Conservation (phyloP, 768 basidiomycete species). For the Leccinum boreale region DNA sequence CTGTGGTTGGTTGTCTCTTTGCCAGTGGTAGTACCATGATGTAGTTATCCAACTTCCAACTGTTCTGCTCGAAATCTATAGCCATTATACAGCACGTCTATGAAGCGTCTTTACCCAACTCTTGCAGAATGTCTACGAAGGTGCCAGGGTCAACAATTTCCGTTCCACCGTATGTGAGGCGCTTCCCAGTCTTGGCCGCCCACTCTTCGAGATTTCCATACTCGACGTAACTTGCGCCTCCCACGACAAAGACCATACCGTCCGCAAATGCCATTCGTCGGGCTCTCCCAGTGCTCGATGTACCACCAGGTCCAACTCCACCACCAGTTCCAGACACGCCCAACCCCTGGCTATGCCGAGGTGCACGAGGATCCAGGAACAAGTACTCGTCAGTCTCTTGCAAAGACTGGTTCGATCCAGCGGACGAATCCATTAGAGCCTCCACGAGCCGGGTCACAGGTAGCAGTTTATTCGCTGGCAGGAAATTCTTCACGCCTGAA, state of each 20-base stretch:
- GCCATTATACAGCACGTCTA: slow-evolving; percentile 36
- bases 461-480: slow-evolving; percentile 91
- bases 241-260: slow-evolving; percentile 90
- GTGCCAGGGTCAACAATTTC: slow-evolving; percentile 89
- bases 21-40: slow-evolving; percentile 14
- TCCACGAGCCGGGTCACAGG: slow-evolving; percentile 91
- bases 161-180: slow-evolving; percentile 92
- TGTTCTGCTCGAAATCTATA: slow-evolving; percentile 29
- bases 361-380: slow-evolving; percentile 87
- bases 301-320: slow-evolving; percentile 38
- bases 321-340: slow-evolving; percentile 46
- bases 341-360: slow-evolving; percentile 50
- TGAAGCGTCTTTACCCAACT: slow-evolving; percentile 48
- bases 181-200: slow-evolving; percentile 77
- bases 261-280: slow-evolving; percentile 79
- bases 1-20: background rate
- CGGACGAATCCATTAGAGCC: slow-evolving; percentile 95
- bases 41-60: background rate
- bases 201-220: slow-evolving; percentile 96
- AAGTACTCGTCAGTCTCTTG: slow-evolving; percentile 96
- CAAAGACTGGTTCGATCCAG: slow-evolving; percentile 90
- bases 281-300: slow-evolving; percentile 36
- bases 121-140: slow-evolving; percentile 72
- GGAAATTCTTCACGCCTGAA: slow-evolving; percentile 96
- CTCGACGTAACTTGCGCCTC: slow-evolving; percentile 96